These are phyloP conservation scores for Trichophyton equinum DNA, from an alignment of 2,329 filamentous ascomycete genomes.

Conservation along the genomic window DNA sequence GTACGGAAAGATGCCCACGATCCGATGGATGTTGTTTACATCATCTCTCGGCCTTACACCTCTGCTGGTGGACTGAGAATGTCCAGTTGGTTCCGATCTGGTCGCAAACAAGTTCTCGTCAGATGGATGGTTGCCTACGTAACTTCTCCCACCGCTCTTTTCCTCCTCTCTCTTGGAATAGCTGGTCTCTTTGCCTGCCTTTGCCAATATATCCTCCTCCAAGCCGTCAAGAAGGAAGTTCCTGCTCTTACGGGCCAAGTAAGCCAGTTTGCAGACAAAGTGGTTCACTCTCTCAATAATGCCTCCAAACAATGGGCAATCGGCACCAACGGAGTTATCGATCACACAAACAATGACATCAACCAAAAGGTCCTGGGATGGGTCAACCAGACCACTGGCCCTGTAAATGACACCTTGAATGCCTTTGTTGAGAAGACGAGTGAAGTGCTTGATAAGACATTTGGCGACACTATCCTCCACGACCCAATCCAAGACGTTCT, in stretches of 20 bases:
- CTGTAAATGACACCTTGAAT: slow-evolving; percentile 77
- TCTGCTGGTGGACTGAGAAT: slow-evolving; percentile 59
- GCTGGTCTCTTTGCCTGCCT: slow-evolving; percentile 72
- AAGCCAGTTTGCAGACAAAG: slow-evolving; percentile 63
- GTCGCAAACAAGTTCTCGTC: slow-evolving; percentile 55
- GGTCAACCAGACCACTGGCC: slow-evolving; percentile 69
- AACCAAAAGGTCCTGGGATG: slow-evolving; percentile 78
- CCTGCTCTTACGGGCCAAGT: slow-evolving; percentile 64
- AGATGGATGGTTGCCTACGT: slow-evolving; percentile 79
- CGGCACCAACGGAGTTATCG: slow-evolving; percentile 62
- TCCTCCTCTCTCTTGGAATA: slow-evolving; percentile 68
- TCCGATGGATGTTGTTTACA: slow-evolving; percentile 77
- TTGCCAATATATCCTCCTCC: slow-evolving; percentile 70
- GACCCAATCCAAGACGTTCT: slow-evolving; percentile 68
- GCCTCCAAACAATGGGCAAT: slow-evolving; percentile 65
- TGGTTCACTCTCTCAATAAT: slow-evolving; percentile 58
- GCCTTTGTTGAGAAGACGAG: slow-evolving; percentile 67
- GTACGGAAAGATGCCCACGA: slow-evolving; percentile 58
- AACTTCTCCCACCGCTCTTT: slow-evolving; percentile 74
- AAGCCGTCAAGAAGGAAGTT: slow-evolving; percentile 58
- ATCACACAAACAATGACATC: slow-evolving; percentile 52
- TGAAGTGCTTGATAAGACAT: slow-evolving; percentile 59
- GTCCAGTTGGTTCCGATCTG: slow-evolving; percentile 49
- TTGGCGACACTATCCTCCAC: slow-evolving; percentile 69
- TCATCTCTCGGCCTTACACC: slow-evolving; percentile 69